Conservation (phyloP, 495 filamentous ascomycete genomes). For the Bathelium albidoporum region DNA sequence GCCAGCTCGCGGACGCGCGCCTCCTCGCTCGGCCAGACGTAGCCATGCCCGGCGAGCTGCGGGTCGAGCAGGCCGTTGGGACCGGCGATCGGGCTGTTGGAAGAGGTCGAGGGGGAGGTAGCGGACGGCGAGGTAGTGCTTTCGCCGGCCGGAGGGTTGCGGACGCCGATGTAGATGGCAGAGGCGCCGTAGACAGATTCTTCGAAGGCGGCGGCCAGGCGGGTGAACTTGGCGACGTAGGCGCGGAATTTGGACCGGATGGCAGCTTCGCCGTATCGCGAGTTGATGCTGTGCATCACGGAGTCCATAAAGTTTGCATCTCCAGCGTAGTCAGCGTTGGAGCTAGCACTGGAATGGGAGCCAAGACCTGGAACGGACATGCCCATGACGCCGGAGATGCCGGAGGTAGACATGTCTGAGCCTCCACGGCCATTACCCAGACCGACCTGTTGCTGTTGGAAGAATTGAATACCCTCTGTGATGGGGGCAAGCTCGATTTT, state of each 20-base stretch:
- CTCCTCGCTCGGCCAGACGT: constrained; percentile 81
- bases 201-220: constrained; percentile 87
- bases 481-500: constrained; percentile 64
- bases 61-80: constrained; percentile 1
- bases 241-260: constrained; percentile 83
- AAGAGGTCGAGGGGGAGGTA: constrained; percentile 3
- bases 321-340: constrained; percentile 64
- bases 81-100: not conserved
- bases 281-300: constrained; percentile 68
- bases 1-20: constrained; percentile 75
- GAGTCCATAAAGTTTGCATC: constrained; percentile 84
- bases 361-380: not conserved
- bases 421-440: not conserved
- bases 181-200: constrained; percentile 87
- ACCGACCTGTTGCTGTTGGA: constrained; percentile 51
- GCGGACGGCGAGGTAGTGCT: not conserved
- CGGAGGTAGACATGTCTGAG: not conserved
- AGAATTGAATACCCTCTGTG: constrained; percentile 73
- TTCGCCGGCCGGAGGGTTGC: constrained; percentile 1
- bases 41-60: constrained; percentile 70
- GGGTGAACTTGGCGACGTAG: constrained; percentile 82
- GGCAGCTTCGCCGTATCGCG: constrained; percentile 79
- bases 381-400: constrained; percentile 23
- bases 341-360: not conserved
- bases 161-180: constrained; percentile 68